phyloP scores from a whole-genome alignment of 768 basidiomycete species.

The Rhodotorula taiwanensis region DNA sequence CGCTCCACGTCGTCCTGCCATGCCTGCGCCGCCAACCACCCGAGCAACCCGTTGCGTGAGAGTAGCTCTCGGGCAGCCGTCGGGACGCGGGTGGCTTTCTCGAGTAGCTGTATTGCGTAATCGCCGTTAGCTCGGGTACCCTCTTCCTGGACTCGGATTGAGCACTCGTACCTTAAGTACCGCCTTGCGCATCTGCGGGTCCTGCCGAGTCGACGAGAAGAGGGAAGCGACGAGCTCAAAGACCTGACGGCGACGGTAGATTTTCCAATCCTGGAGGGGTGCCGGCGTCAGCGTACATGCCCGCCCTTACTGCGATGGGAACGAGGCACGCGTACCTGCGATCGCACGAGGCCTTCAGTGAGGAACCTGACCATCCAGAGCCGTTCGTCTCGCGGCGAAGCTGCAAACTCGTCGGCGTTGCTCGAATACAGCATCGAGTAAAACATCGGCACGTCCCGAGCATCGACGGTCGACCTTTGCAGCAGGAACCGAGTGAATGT shows the following conservation, averaged over 20 bases:
- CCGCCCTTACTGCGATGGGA: too few species aligned
- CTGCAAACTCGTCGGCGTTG: slow-evolving; percentile 31
- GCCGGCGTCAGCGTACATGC: too few species aligned
- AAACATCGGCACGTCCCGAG: slow-evolving; percentile 78
- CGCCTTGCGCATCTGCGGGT: slow-evolving; percentile 23
- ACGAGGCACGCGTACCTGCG: slow-evolving; percentile 14
- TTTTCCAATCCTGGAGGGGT: slow-evolving; percentile 37
- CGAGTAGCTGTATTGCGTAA: slow-evolving; percentile 22
- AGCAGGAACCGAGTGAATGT: slow-evolving; percentile 78
- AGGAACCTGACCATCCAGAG: slow-evolving; percentile 37
- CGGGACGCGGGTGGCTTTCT: slow-evolving; percentile 31
- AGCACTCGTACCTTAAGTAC: slow-evolving; percentile 28
- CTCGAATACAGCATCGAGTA: slow-evolving; percentile 68
- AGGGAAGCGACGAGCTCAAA: slow-evolving; percentile 37
- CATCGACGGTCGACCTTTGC: slow-evolving; percentile 75
- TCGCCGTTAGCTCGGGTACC: neutral
- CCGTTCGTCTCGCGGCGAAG: slow-evolving; percentile 22
- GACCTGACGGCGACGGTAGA: slow-evolving; percentile 37
- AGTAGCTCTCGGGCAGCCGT: slow-evolving; percentile 38
- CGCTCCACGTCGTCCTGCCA: slow-evolving; percentile 27
- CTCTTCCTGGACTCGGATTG: neutral
- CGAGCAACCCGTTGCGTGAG: slow-evolving; percentile 34
- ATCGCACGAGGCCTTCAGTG: slow-evolving; percentile 31
- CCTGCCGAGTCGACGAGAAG: slow-evolving; percentile 31
- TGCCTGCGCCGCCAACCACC: slow-evolving; percentile 19